Evolutionary conservation across 768 basidiomycete species (phyloP).

Genomic region (Xerocomus spinulosus): DNA sequence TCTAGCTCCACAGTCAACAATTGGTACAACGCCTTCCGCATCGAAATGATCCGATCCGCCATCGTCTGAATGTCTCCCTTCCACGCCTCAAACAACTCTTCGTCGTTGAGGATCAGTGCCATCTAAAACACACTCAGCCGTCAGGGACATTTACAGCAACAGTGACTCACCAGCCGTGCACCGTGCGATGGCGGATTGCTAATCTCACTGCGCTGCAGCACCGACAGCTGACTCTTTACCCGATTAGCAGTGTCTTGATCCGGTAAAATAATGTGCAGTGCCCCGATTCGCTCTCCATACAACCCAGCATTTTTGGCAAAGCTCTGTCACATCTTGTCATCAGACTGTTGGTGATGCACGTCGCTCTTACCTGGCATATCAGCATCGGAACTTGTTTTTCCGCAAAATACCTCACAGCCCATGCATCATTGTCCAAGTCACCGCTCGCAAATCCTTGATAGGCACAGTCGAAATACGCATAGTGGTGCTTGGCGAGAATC

Average conservation of each 20-base stretch:
- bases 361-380: constrained; percentile 71
- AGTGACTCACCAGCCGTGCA: constrained; percentile 80
- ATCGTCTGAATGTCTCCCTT: constrained; percentile 85
- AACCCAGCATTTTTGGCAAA: constrained; percentile 97
- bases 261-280: constrained; percentile 77
- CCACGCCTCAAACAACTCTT: constrained; percentile 80
- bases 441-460: constrained; percentile 98
- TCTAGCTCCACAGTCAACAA: constrained; percentile 67
- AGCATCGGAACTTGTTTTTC: constrained; percentile 68
- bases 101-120: constrained; percentile 74
- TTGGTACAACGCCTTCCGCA: constrained; percentile 77
- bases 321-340: no score
- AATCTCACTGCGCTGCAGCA: constrained; percentile 90
- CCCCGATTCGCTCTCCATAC: constrained; percentile 92
- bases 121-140: constrained; percentile 41
- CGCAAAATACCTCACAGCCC: constrained; percentile 87
- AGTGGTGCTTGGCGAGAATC: constrained; percentile 71
- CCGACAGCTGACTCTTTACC: constrained; percentile 85
- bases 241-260: constrained; percentile 61
- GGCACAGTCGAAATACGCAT: constrained; percentile 91
- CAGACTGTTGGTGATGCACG: no score
- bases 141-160: no score
- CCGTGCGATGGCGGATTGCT: constrained; percentile 93
- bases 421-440: constrained; percentile 85
- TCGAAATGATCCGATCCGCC: constrained; percentile 70